These are phyloP conservation scores for Fusarium cicatricum DNA, from an alignment of 2,329 filamentous ascomycete species.

Conservation along the genomic window DNA sequence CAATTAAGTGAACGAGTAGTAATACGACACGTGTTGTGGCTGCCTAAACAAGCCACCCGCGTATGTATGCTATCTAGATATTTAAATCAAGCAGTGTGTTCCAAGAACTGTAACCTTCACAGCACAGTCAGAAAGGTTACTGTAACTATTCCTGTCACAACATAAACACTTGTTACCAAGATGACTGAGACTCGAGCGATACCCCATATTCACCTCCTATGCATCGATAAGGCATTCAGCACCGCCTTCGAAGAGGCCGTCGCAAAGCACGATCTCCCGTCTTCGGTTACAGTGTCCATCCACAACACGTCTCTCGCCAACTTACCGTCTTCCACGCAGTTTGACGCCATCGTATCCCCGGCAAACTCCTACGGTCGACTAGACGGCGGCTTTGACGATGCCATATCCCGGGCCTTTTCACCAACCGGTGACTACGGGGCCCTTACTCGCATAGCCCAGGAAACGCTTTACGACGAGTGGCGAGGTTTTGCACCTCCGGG, in stretches of 20 bases:
- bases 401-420: conserved; percentile 59
- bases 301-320: conserved; percentile 50
- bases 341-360: conserved; percentile 60
- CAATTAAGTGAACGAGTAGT: too few relatives aligned
- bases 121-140: too few relatives aligned
- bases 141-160: too few relatives aligned
- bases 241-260: conserved; percentile 40
- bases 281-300: conserved; percentile 45
- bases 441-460: conserved; percentile 55
- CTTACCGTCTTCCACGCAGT: conserved; percentile 48
- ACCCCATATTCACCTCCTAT: background rate
- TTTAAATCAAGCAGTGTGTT: too few relatives aligned
- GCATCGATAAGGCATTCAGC: background rate
- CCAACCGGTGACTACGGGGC: conserved; percentile 55
- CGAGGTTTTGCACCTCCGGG: conserved; percentile 60
- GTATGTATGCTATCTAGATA: too few relatives aligned
- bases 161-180: background rate
- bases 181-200: background rate
- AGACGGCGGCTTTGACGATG: conserved; percentile 63
- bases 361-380: conserved; percentile 63
- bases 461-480: conserved; percentile 54
- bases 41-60: too few relatives aligned
- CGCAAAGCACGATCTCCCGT: conserved; percentile 41
- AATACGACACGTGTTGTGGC: too few relatives aligned
- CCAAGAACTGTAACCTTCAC: too few relatives aligned